A percentile compares a stretch with the other conserved stretches of the same genome.
phyloP scores from a whole-genome alignment of 1,139 yeast species.

The Meyerozyma athensensis region DNA sequence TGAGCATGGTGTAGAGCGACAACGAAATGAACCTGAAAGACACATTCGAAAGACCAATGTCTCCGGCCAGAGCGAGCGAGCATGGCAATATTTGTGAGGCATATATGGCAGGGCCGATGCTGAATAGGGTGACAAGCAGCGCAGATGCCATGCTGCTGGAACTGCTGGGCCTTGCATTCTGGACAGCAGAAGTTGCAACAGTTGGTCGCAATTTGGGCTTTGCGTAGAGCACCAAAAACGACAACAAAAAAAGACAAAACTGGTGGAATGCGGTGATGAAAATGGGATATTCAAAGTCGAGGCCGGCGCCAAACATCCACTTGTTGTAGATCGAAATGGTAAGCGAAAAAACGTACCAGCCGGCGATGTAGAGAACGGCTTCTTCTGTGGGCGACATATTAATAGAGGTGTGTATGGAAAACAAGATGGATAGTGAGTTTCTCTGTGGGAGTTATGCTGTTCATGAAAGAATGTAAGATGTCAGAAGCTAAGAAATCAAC shows the following conservation, averaged over 20 bases:
- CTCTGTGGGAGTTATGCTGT: neutral
- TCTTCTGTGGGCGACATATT: neutral
- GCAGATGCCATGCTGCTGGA: neutral
- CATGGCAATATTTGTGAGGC: conserved; percentile 69
- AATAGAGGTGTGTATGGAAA: neutral
- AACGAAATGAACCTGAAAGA: conserved; percentile 76
- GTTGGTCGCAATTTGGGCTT: conserved; percentile 48
- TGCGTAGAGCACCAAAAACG: conserved; percentile 38
- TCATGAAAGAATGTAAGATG: too few species aligned
- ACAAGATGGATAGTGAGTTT: neutral
- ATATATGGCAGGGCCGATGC: conserved; percentile 24
- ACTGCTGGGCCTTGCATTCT: neutral
- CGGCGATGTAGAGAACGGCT: conserved; percentile 26
- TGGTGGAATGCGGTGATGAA: conserved; percentile 85
- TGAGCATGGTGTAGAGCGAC: conserved; percentile 88
- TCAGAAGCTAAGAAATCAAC: too few species aligned
- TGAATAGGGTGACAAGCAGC: conserved; percentile 6
- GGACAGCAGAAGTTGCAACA: conserved; percentile 2
- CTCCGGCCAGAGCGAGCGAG: conserved; percentile 84
- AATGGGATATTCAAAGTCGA: conserved; percentile 78
- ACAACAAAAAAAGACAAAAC: conserved; percentile 53
- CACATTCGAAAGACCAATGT: conserved; percentile 87
- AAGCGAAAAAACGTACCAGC: conserved; percentile 61
- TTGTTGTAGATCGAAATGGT: conserved; percentile 86
- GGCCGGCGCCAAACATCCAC: conserved; percentile 87